Evolutionary conservation across 2,329 filamentous ascomycete genomes (phyloP).

Genomic region (Aspergillus quadricinctus): DNA sequence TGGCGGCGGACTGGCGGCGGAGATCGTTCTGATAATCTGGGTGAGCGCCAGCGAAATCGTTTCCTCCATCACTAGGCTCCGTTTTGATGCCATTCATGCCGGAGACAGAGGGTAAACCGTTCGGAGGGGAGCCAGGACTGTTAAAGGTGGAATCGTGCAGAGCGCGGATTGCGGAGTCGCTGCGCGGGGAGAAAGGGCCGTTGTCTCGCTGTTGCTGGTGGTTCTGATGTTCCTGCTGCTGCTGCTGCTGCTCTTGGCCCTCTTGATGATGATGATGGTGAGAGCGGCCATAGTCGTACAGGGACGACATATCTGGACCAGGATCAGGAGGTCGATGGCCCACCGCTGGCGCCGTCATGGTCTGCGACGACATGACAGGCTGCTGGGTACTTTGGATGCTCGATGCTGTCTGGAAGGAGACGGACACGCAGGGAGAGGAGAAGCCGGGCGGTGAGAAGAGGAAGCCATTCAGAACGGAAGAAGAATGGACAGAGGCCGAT

Average conservation of each 20-base stretch:
- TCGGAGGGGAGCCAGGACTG: slow-evolving; percentile 18
- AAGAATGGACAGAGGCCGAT: neutral
- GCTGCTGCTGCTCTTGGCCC: slow-evolving; percentile 24
- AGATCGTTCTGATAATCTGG: slow-evolving; percentile 25
- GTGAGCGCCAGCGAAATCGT: slow-evolving; percentile 17
- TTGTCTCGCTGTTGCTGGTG: slow-evolving; percentile 14
- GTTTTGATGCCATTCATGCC: slow-evolving; percentile 27
- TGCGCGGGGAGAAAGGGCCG: slow-evolving; percentile 25
- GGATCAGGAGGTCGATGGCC: slow-evolving; percentile 43
- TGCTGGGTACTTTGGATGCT: slow-evolving; percentile 13
- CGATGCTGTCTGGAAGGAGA: slow-evolving; percentile 10
- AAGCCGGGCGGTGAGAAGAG: slow-evolving; percentile 1
- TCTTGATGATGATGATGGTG: slow-evolving; percentile 17
- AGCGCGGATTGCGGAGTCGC: slow-evolving; percentile 37
- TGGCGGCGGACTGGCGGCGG: slow-evolving; percentile 39
- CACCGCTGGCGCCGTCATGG: slow-evolving; percentile 45
- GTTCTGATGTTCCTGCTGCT: slow-evolving; percentile 6
- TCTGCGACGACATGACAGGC: slow-evolving; percentile 45
- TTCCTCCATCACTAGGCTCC: slow-evolving; percentile 23
- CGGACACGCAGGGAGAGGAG: slow-evolving; percentile 21
- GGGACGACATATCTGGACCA: slow-evolving; percentile 37
- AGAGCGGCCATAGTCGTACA: slow-evolving; percentile 36
- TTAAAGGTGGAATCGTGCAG: slow-evolving; percentile 34
- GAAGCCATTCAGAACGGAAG: neutral
- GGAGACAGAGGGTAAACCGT: slow-evolving; percentile 25